Conservation (phyloP, 768 basidiomycete species). For the Mycena metata region DNA sequence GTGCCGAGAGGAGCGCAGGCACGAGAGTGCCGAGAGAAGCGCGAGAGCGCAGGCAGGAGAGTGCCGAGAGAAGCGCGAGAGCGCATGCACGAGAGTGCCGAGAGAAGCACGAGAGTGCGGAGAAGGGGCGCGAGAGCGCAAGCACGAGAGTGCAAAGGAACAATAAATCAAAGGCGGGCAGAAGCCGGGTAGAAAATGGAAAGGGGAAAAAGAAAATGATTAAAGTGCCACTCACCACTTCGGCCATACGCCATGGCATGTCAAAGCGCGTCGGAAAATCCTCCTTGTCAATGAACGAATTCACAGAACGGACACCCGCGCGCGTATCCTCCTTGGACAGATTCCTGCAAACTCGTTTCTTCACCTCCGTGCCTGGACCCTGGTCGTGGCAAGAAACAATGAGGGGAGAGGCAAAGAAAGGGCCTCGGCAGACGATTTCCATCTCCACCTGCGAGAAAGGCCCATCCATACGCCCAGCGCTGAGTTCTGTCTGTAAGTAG, state of each 20-base stretch:
- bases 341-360: constrained; percentile 39
- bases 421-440: constrained; percentile 40
- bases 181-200: neutral
- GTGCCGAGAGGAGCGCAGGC: too few species aligned
- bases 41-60: too few species aligned
- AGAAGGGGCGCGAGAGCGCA: too few species aligned
- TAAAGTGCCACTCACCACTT: constrained; percentile 31
- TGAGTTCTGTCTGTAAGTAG: constrained; percentile 29
- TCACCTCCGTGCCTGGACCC: constrained; percentile 27
- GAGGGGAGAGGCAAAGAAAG: constrained; percentile 43
- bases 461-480: constrained; percentile 21
- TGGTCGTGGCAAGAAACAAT: constrained; percentile 31
- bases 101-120: too few species aligned
- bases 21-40: too few species aligned
- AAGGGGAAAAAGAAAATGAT: neutral
- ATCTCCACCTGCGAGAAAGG: constrained; percentile 27
- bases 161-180: too few species aligned
- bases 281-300: constrained; percentile 33
- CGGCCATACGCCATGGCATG: constrained; percentile 33
- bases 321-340: constrained; percentile 32
- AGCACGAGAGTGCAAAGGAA: too few species aligned
- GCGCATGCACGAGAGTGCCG: too few species aligned
- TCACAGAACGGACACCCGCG: constrained; percentile 27
- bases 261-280: constrained; percentile 36
- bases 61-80: too few species aligned